Percentiles rank a stretch among this genome's conserved stretches.
Evolutionary conservation across 1,284 basidiomycete species (phyloP).

Genomic region (Hymenochaete sp.): DNA sequence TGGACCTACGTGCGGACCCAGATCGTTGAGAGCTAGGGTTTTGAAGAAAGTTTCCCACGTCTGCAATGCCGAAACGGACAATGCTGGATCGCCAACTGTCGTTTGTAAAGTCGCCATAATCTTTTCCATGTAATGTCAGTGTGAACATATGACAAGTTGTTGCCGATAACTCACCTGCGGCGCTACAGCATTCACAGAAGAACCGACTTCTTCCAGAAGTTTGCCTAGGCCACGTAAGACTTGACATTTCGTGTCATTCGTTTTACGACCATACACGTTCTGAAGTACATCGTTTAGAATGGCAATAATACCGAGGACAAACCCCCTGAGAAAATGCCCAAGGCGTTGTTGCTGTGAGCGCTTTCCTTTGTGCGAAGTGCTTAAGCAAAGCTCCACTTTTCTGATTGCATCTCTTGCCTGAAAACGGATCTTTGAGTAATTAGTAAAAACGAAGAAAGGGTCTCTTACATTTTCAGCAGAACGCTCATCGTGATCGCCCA

Average conservation of each 20-base stretch:
- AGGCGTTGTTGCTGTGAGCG: constrained; percentile 32
- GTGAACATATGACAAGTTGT: neutral
- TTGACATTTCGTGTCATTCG: constrained; percentile 55
- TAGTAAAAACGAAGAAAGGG: neutral
- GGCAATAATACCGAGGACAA: constrained; percentile 78
- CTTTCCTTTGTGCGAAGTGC: constrained; percentile 19
- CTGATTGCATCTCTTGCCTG: constrained; percentile 57
- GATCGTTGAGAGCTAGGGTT: constrained; percentile 60
- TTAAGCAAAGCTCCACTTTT: constrained; percentile 43
- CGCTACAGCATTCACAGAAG: constrained; percentile 63
- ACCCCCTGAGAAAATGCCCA: constrained; percentile 53
- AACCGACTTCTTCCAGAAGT: constrained; percentile 66
- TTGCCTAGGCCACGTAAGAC: constrained; percentile 76
- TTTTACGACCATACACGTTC: constrained; percentile 69
- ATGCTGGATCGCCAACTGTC: constrained; percentile 62
- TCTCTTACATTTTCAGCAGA: constrained; percentile 37
- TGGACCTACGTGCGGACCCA: constrained; percentile 80
- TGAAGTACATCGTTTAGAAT: constrained; percentile 78
- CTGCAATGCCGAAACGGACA: constrained; percentile 72
- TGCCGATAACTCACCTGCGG: constrained; percentile 61
- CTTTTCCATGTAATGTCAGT: constrained; percentile 34
- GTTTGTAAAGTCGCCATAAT: constrained; percentile 97
- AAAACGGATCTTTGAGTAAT: constrained; percentile 1
- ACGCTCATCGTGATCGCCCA: constrained; percentile 57
- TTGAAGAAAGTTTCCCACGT: constrained; percentile 81